Conservation (phyloP, 2,329 filamentous ascomycete genomes). For the Zymoseptoria brevis region DNA sequence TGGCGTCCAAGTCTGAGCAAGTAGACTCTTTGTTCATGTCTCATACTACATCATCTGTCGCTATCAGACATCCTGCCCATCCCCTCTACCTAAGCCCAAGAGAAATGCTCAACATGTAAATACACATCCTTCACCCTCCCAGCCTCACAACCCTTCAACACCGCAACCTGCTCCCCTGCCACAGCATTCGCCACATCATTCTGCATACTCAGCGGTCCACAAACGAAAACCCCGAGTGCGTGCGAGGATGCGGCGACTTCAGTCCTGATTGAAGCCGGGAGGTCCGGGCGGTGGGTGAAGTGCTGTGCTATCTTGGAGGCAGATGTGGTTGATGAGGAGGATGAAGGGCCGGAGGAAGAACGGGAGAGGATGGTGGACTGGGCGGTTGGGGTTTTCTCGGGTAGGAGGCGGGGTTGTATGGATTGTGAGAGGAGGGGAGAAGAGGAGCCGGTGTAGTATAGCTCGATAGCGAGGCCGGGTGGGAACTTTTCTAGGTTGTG, state of each 20-base stretch:
- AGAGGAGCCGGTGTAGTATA: conserved; percentile 13
- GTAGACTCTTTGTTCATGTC: too few relatives aligned
- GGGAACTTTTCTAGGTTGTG: conserved; percentile 4
- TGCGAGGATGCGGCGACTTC: conserved; percentile 16
- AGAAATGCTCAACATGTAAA: conserved; percentile 43
- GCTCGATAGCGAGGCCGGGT: conserved; percentile 9
- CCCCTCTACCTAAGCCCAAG: conserved; percentile 31
- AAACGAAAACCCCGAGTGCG: conserved; percentile 33
- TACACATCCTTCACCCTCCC: conserved; percentile 27
- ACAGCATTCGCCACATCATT: conserved; percentile 42
- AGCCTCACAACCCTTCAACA: conserved; percentile 25
- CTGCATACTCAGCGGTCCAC: conserved; percentile 40
- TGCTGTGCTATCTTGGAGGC: not conserved
- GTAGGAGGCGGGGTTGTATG: not conserved
- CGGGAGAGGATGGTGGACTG: not conserved
- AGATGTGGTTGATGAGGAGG: not conserved
- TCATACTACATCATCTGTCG: too few relatives aligned
- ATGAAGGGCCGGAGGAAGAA: conserved; percentile 8
- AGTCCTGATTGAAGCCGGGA: conserved; percentile 24
- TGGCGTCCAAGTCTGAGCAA: too few relatives aligned
- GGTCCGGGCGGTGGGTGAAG: conserved; percentile 28
- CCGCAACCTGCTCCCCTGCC: conserved; percentile 33
- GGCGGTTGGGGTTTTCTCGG: not conserved
- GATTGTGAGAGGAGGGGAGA: conserved; percentile 1
- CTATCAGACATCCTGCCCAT: not conserved